Base-by-base conservation (phyloP, 108 stramenopile genomes). In the Tribonema minus region DNA sequence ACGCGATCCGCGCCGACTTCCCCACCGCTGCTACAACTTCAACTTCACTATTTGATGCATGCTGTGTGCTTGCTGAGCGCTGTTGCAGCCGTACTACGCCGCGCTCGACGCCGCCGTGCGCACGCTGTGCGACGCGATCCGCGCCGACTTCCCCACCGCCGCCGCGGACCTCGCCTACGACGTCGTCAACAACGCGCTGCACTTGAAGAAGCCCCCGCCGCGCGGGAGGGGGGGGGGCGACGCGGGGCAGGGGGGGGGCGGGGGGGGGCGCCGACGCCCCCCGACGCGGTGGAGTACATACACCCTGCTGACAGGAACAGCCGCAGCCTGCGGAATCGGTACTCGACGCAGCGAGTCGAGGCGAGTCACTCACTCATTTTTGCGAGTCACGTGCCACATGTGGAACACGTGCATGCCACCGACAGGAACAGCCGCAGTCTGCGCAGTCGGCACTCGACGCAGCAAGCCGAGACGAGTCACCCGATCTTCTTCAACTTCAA, bases 391-490 rank as follows among this genome's bases (percentile, higher is more conserved):
- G n/a, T n/a, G n/a, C n/a, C n/a, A n/a, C n/a, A n/a, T n/a, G 34
- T 63, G 85, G 70, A 61, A 12, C 92, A 87, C 72, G 82, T 89
- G 33, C 89, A 91, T 72, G 93, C 92, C 31, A 79, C 84, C 32
- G 95, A 96, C 81, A 83, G 95, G 28, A 90, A 92, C 65, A 90
- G 91, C 4, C 95, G 94, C 79, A n/a, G 85, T 41, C 66, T 95
- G 15, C 59, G 70, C 3, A 91, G 78, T 62, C 82, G 93, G 5
- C 95, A 87, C 76, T 93, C 95, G 1, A 96, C 95, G n/a, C 70
- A 85, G 68, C 71, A 73, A 41, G 92, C 95, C 20, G 46, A 54
- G 46, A 20, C 20, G 20, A 20, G 64, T 20, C 28, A 64, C 9
- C 20, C n/a, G n/a, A n/a, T n/a, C n/a, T n/a, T n/a, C n/a, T n/a